Base-by-base conservation (phyloP, 2,329 filamentous ascomycete genomes). In the Botryotinia narcissicola region DNA sequence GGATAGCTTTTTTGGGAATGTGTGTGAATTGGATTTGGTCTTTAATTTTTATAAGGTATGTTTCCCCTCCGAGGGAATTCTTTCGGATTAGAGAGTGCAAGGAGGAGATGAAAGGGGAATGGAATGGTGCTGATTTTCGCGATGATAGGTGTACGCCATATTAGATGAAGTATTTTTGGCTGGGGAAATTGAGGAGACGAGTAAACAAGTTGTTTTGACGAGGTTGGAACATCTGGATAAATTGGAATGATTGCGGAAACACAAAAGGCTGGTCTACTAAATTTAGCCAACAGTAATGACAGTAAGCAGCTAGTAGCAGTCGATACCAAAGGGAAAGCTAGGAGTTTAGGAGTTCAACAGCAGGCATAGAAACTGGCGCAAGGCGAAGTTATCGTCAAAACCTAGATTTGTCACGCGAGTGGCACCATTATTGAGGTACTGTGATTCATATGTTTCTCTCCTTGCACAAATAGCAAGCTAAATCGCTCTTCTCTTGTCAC, bases 1-100 rank as follows among this genome's bases (percentile, higher is more conserved):
- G 80, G 96, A 99, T 87, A 91, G 95, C 80, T 99, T 99, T 85
- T 99, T 99, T 83, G 96, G 96, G 77, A 99, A 99, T 83, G 96
- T 99, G 74, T 99, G 96, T 85, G 96, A 99, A 86, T 87, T 99
- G 82, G 96, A 99, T 85, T 86, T 99, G 82, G 90, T 92, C 78
- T 92, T 92, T 85, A 92, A 92, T 84, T 92, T 92, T 79, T 92
- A 92, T 84, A 92, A 92, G 84, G 81, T 81, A 63, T n/a, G 80
- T 70, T n/a, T 29, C 37, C 3, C 46, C 37, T 40, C 18, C 14
- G 46, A 18, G 51, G 51, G 7, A 32, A 57, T 37, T 51, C 64
- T 60, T 57, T 29, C n/a, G n/a, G 51, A n/a, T 54, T 16, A 35
- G 22, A 32, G 37, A 32, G 48, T 29, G 44, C 40, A 42, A 61